Evolutionary conservation across 768 basidiomycete genomes (phyloP).

Genomic region (Macrolepiota dolichaula): DNA sequence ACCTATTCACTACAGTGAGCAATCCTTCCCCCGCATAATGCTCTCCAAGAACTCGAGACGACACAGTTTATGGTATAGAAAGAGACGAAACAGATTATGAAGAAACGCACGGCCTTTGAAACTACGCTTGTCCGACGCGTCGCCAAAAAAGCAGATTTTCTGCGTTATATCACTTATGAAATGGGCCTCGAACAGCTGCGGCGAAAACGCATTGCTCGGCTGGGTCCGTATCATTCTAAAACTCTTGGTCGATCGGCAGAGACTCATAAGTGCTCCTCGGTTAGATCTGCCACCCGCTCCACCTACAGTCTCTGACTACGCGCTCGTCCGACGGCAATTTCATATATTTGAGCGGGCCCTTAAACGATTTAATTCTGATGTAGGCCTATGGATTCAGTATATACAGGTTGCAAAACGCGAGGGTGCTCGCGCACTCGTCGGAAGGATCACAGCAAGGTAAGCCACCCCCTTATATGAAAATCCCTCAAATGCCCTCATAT

Average conservation of each 20-base stretch:
- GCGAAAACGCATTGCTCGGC: conserved; percentile 66
- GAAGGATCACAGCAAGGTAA: conserved; percentile 78
- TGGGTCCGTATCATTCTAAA: conserved; percentile 45
- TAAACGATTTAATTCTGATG: conserved; percentile 83
- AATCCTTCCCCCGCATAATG: background rate
- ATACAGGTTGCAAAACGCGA: conserved; percentile 80
- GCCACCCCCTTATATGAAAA: conserved; percentile 18
- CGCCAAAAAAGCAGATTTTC: conserved; percentile 82
- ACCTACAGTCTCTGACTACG: conserved; percentile 77
- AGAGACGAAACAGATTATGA: conserved; percentile 84
- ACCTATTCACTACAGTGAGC: conserved; percentile 76
- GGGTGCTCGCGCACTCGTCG: conserved; percentile 75
- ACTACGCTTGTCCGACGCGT: conserved; percentile 78
- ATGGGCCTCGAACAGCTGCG: conserved; percentile 83
- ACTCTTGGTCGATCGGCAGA: background rate
- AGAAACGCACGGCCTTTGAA: conserved; percentile 81
- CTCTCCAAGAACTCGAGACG: conserved; percentile 6
- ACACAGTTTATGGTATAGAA: conserved; percentile 36
- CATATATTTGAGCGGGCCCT: conserved; percentile 90
- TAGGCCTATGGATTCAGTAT: conserved; percentile 87
- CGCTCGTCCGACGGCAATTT: conserved; percentile 80
- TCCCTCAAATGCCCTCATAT: conserved; percentile 5
- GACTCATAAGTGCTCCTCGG: conserved; percentile 3
- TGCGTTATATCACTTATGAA: conserved; percentile 91
- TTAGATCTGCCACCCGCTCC: conserved; percentile 42